Percentiles rank a stretch among this genome's conserved stretches.
phyloP scores from a whole-genome alignment of 768 basidiomycete genomes.

The Lentinula lateritia region DNA sequence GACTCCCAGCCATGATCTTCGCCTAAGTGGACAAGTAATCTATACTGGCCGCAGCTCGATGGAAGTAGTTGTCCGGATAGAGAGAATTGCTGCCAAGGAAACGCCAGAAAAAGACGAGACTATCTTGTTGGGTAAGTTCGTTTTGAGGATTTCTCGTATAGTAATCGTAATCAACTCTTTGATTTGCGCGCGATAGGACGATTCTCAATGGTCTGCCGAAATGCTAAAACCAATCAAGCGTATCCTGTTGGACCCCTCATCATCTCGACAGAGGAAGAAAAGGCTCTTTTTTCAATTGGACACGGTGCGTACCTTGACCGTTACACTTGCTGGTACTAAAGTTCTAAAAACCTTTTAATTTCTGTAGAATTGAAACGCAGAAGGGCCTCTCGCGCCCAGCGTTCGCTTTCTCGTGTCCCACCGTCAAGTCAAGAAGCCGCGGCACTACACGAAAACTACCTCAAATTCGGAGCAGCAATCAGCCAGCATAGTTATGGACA shows the following conservation, averaged over 20 bases:
- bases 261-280: constrained; percentile 57
- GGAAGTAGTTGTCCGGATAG: constrained; percentile 87
- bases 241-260: constrained; percentile 58
- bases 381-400: constrained; percentile 45
- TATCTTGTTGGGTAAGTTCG: constrained; percentile 52
- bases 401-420: constrained; percentile 66
- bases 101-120: constrained; percentile 41
- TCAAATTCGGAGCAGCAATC: constrained; percentile 38
- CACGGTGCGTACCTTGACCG: constrained; percentile 37
- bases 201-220: constrained; percentile 87
- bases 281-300: constrained; percentile 56
- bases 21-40: constrained; percentile 77
- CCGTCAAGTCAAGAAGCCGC: constrained; percentile 66
- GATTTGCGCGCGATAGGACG: constrained; percentile 43
- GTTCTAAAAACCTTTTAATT: neutral
- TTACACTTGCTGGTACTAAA: neutral
- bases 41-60: constrained; percentile 73
- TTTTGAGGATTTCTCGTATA: neutral
- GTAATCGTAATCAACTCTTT: neutral
- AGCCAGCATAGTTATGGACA: constrained; percentile 20
- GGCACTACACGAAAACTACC: constrained; percentile 63
- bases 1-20: constrained; percentile 57
- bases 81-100: constrained; percentile 40
- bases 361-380: constrained; percentile 54
- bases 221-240: constrained; percentile 60